A percentile compares a stretch with the other conserved stretches of the same genome.
Conservation (phyloP, 306 rosid species). For the Senna siamea region DNA sequence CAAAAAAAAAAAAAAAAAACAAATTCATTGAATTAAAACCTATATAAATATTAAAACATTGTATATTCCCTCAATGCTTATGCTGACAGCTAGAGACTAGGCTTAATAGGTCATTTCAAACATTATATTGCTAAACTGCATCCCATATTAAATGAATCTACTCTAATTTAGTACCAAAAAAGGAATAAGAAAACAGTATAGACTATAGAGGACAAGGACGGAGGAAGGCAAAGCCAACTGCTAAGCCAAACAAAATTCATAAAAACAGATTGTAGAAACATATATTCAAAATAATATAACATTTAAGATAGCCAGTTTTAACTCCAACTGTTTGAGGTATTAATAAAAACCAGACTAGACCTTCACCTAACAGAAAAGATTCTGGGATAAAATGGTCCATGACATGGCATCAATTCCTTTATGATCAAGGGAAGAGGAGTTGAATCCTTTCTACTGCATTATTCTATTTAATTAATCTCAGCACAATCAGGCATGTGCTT, state of each 20-base stretch:
- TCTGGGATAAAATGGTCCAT: background rate
- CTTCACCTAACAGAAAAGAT: background rate
- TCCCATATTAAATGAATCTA: background rate
- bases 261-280: background rate
- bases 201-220: background rate
- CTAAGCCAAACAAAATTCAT: background rate
- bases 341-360: background rate
- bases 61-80: background rate
- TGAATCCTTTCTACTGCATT: background rate
- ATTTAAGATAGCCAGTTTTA: background rate
- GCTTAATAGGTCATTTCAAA: background rate
- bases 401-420: background rate
- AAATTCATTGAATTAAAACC: background rate
- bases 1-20: slow-evolving; percentile 31
- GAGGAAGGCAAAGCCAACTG: background rate
- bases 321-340: background rate
- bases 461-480: background rate
- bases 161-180: background rate
- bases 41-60: background rate
- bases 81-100: background rate
- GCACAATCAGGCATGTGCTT: background rate
- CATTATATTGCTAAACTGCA: slow-evolving; percentile 13
- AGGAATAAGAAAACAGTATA: background rate
- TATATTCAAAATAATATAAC: background rate
- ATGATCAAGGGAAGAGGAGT: background rate